A percentile compares a stretch with the other conserved stretches of the same genome.
Conservation (phyloP, 1,284 basidiomycete species). For the Caloboletus firmus region DNA sequence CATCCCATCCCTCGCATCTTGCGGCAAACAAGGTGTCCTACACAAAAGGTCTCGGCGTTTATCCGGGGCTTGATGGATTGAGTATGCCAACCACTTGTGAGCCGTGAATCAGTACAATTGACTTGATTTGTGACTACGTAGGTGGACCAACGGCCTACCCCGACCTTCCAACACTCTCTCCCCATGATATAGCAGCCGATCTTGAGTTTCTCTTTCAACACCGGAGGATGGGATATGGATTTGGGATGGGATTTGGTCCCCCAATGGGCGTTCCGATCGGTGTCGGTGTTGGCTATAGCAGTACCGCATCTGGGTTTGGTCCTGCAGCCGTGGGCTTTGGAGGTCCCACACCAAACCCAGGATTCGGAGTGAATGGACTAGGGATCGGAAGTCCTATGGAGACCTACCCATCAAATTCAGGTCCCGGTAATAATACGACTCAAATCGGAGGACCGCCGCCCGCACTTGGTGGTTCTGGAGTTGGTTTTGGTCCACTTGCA, state of each 20-base stretch:
- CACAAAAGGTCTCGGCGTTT: conserved; percentile 21
- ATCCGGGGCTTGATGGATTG: conserved; percentile 22
- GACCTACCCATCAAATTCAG: conserved; percentile 20
- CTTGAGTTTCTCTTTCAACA: conserved; percentile 55
- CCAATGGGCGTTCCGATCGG: conserved; percentile 29
- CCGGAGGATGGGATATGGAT: conserved; percentile 37
- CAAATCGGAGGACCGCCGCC: conserved; percentile 13
- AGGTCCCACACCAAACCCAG: conserved; percentile 12
- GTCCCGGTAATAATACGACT: conserved; percentile 10
- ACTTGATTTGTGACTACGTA: conserved; percentile 2
- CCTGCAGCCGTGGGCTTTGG: conserved; percentile 21
- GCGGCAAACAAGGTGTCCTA: conserved; percentile 16
- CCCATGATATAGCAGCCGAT: conserved; percentile 53
- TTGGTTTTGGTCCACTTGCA: conserved; percentile 8
- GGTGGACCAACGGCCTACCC: conserved; percentile 47
- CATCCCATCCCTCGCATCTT: conserved; percentile 24
- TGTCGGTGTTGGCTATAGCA: conserved; percentile 20
- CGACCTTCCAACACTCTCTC: conserved; percentile 50
- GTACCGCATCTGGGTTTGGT: conserved; percentile 21
- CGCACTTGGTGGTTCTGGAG: conserved; percentile 12
- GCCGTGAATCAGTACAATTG: conserved; percentile 14
- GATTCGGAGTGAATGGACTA: conserved; percentile 26
- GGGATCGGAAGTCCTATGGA: conserved; percentile 20
- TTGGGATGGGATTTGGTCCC: conserved; percentile 32
- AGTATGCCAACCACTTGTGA: conserved; percentile 16